These are phyloP conservation scores for Babesia bovis DNA, from an alignment of 169 alveolate genomes.

Conservation along the genomic window DNA sequence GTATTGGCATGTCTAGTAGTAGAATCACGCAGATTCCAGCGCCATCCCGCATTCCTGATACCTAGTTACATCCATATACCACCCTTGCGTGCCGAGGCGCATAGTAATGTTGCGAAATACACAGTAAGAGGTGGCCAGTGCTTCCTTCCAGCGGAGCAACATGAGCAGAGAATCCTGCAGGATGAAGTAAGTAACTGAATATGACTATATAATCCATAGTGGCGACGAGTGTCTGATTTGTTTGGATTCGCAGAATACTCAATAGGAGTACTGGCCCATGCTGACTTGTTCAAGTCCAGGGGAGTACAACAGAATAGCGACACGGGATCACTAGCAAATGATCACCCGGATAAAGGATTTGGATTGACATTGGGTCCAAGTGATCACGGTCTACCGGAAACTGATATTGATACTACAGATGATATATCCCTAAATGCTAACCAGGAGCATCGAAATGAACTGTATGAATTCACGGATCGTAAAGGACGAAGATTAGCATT, in stretches of 20 bases:
- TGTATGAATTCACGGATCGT: constrained; percentile 47
- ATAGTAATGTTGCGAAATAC: constrained; percentile 15
- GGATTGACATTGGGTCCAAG: no score
- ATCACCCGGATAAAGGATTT: no score
- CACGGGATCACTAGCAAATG: not conserved
- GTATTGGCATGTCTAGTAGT: not conserved
- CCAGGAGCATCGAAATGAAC: constrained; percentile 53
- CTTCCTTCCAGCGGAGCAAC: constrained; percentile 59
- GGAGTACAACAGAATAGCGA: constrained; percentile 5
- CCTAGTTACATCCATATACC: not conserved
- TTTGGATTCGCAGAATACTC: constrained; percentile 66
- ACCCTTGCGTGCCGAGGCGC: not conserved
- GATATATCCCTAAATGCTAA: no score
- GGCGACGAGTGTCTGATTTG: constrained; percentile 22
- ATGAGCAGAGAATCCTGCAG: constrained; percentile 47
- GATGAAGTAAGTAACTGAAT: constrained; percentile 33
- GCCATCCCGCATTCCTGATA: not conserved
- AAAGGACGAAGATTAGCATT: constrained; percentile 63
- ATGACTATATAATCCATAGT: constrained; percentile 14
- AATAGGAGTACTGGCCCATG: constrained; percentile 57
- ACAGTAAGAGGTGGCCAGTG: constrained; percentile 63
- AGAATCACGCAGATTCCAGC: not conserved
- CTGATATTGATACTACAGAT: not conserved
- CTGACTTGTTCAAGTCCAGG: constrained; percentile 32
- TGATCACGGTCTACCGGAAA: no score